Base-by-base conservation (phyloP, 371 early-diverging fungal species). In the Mucor velutinosus region DNA sequence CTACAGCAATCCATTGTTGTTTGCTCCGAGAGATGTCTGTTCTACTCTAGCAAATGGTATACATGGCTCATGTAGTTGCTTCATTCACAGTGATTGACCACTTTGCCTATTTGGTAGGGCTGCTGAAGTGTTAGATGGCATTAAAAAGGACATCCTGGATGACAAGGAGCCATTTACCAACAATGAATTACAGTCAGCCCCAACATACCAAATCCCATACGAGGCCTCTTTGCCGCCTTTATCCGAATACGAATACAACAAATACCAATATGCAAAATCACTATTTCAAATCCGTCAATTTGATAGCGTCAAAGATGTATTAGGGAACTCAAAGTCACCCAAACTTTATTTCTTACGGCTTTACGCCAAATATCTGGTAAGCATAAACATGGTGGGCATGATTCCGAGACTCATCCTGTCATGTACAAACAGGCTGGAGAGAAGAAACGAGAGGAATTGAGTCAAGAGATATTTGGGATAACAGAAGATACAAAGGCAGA, bases 261-360 rank as follows among this genome's bases (percentile, higher is more conserved):
- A 77, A 49, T 88, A 87, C 53, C 76, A 86, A 41, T 80, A 90
- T 70, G 93, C 92, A 35, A 91, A 90, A 71, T 73, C 89, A 4
- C 80, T 89, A 33, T 94, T 93, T 66, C 89, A 93, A 45, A 69
- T 88, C 64, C 85, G 89, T 62, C 90, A 94, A 62, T 91, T 83
- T 65, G 88, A 90, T 70, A 82, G 90, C 10, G 89, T 86, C 29
- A 80, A 82, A 0, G 76, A 73, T 45, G 62, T 81, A 1, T 74
- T 93, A 19, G 73, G 82, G 51, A 79, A 77, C 11, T 85, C 85
- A 41, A 63, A 39, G 2, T 74, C 80, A 11, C 76, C 83, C 5
- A 84, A 85, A 49, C 80, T 88, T 10, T 70, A 78, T 62, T 94
- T 93, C 70, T 70, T 93, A 49, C 76, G 87, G 49, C 78, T 91